phyloP scores from a whole-genome alignment of 768 basidiomycete species.

The Coprinellus aureogranulatus region DNA sequence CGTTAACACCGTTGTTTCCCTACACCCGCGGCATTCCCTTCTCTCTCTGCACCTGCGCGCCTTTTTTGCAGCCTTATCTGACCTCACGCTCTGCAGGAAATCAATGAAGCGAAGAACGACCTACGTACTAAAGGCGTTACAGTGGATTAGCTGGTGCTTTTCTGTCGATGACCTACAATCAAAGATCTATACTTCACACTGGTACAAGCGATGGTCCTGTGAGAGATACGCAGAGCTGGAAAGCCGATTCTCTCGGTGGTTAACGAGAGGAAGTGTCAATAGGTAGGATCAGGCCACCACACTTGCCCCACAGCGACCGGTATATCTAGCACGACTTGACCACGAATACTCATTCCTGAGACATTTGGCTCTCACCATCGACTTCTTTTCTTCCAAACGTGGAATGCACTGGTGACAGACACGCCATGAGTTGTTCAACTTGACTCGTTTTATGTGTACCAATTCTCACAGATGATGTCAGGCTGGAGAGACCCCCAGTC shows the following conservation, averaged over 20 bases:
- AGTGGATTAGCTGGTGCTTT: constrained; percentile 41
- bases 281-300: no score
- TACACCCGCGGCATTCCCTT: not conserved
- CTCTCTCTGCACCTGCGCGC: constrained; percentile 6
- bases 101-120: constrained; percentile 51
- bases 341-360: no score
- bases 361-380: no score
- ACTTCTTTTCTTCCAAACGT: no score
- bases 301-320: no score
- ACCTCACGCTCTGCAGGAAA: constrained; percentile 46
- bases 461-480: no score
- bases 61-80: constrained; percentile 5
- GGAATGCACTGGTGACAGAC: no score
- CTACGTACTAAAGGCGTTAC: constrained; percentile 57
- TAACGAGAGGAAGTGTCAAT: no score
- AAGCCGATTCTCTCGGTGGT: not conserved
- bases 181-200: constrained; percentile 8
- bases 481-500: no score
- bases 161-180: not conserved
- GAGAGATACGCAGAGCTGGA: not conserved
- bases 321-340: no score
- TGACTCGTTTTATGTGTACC: no score
- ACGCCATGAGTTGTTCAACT: no score
- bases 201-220: not conserved
- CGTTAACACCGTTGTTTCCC: not conserved